These are phyloP conservation scores for Aspergillus ibericus DNA, from an alignment of 2,329 filamentous ascomycete genomes.

Conservation along the genomic window DNA sequence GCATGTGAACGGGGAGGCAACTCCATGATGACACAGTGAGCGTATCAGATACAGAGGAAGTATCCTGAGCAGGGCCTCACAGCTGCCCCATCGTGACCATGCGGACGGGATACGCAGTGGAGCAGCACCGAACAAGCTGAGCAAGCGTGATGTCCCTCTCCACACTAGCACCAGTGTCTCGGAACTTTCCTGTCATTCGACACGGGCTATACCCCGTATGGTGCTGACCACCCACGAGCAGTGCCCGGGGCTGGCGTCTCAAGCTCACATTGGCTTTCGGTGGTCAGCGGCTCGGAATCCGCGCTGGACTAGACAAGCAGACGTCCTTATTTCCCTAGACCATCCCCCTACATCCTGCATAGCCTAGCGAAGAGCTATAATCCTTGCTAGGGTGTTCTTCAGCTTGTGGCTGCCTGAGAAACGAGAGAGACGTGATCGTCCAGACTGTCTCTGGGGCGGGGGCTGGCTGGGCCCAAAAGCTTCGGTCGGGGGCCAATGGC, in stretches of 20 bases:
- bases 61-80: background rate
- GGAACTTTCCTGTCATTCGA: background rate
- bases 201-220: background rate
- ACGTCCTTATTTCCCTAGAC: background rate
- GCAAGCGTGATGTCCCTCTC: background rate
- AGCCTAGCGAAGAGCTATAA: background rate
- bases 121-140: background rate
- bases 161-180: background rate
- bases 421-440: background rate
- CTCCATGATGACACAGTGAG: background rate
- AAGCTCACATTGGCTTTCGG: background rate
- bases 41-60: background rate
- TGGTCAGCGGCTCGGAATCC: background rate
- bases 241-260: background rate
- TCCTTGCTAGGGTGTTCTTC: background rate
- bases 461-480: background rate
- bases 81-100: background rate
- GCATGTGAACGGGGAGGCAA: background rate
- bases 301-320: background rate
- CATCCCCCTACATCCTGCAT: background rate
- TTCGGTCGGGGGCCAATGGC: background rate
- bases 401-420: conserved; percentile 6
- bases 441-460: background rate
- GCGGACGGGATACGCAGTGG: background rate
- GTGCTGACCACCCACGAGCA: background rate